Evolutionary conservation across 2,329 filamentous ascomycete genomes (phyloP).

Genomic region (Colletotrichum sp.): DNA sequence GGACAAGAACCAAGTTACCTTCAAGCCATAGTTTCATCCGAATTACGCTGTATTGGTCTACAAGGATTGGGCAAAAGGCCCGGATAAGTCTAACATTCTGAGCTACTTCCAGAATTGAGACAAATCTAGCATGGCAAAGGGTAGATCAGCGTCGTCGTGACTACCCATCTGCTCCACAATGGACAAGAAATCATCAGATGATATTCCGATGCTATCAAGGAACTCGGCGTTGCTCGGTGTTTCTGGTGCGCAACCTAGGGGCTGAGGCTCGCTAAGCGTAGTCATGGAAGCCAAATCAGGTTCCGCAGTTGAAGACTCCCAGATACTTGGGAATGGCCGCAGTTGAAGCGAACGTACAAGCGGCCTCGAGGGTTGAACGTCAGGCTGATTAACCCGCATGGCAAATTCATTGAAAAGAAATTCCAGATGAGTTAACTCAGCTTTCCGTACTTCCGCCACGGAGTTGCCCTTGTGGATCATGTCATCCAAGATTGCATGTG

Average conservation of each 20-base stretch:
- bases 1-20: not conserved
- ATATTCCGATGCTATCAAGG: conserved; percentile 41
- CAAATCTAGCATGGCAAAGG: not conserved
- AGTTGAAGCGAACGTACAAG: not conserved
- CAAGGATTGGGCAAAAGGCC: not conserved
- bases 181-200: conserved; percentile 40
- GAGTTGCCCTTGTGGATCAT: conserved; percentile 38
- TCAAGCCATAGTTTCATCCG: not conserved
- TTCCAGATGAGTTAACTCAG: conserved; percentile 36
- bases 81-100: not conserved
- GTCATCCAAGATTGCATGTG: conserved; percentile 34
- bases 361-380: conserved; percentile 29
- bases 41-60: not conserved
- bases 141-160: not conserved
- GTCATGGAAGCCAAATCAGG: not conserved
- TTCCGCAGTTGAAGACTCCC: not conserved
- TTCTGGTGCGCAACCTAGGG: not conserved
- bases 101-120: not conserved
- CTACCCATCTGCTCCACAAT: conserved; percentile 39
- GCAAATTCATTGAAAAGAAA: conserved; percentile 31
- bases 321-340: not conserved
- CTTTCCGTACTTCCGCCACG: conserved; percentile 34
- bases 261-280: not conserved
- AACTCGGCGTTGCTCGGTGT: conserved; percentile 32
- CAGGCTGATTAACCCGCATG: conserved; percentile 27